Base-by-base conservation (phyloP, 2,329 filamentous ascomycete genomes). In the Furcasterigmium furcatum region DNA sequence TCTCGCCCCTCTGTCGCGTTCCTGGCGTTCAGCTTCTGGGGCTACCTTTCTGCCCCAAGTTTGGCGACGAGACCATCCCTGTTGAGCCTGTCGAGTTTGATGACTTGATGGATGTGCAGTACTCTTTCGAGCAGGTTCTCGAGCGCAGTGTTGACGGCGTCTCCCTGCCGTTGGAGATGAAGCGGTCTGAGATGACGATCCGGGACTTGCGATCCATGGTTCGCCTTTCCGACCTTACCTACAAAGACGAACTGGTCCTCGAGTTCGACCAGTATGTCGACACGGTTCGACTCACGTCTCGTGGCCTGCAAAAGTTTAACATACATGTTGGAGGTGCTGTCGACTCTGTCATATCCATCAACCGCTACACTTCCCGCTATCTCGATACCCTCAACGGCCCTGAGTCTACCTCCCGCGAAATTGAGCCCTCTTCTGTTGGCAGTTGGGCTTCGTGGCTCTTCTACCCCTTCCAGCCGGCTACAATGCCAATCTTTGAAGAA, bases 231-330 rank as follows among this genome's bases (percentile, higher is more conserved):
- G 75, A 80, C 19, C 70, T 94, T 1, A 79, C 82, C 21, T 80
- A 79, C 34, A 80, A 80, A 24, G 77, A 85, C 29, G 85, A 91
- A 63, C 76, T 95, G 12, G 79, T 88, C 5, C 74, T 84, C 19
- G 88, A 92, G 60, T 87, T 95, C 46, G 80, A 87, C 50, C 80
- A 80, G 41, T 95, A 91, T 64, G 80, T 94, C 53, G 80, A 85
- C 9, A 82, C 80, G 1, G 83, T 85, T 2, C 72, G 80, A 4
- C 73, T 76, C 39, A 82, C 85, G 2, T 80, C 85, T 4, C 72
- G 76, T 38, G 82, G 87, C 46, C 73, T 94, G 5, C 83, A 85
- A 49, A 78, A 75, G 47, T 94, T 91, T 74, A 91, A 91, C 65
- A 82, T 80, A 1, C 84, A 86, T 54, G 84, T 91, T 52, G 86